Conservation (phyloP, 306 rosid species). For the Quillaja saponaria region DNA sequence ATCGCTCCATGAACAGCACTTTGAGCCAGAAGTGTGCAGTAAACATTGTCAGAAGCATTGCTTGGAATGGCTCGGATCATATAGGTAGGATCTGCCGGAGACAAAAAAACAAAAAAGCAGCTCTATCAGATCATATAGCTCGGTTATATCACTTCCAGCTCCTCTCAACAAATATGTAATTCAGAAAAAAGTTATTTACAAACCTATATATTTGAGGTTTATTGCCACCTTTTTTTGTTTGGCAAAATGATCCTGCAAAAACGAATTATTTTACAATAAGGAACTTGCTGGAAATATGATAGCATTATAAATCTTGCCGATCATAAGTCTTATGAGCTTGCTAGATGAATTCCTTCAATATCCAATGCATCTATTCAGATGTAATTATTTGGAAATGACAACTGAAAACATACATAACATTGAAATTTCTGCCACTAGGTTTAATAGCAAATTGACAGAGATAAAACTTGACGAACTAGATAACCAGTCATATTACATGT, state of each 20-base stretch:
- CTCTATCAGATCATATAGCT: no score
- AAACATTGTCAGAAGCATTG: slow-evolving; percentile 89
- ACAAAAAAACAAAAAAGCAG: slow-evolving; percentile 3
- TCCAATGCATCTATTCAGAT: no score
- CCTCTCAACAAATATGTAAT: not conserved
- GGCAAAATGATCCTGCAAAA: slow-evolving; percentile 79
- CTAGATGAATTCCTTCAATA: no score
- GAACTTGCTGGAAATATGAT: not conserved
- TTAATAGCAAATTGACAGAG: no score
- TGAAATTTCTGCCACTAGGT: no score
- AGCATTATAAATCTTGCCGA: no score
- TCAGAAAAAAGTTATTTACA: slow-evolving; percentile 8
- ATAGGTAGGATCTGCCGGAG: slow-evolving; percentile 82
- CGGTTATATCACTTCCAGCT: not conserved
- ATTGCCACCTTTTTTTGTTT: slow-evolving; percentile 42
- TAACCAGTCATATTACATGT: no score
- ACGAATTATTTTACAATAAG: slow-evolving; percentile 17
- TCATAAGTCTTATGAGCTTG: not conserved
- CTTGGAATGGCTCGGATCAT: slow-evolving; percentile 95
- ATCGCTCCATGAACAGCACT: slow-evolving; percentile 96
- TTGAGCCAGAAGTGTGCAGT: slow-evolving; percentile 91
- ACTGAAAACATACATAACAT: not conserved
- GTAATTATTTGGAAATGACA: no score
- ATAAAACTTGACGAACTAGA: no score
- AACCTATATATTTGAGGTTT: slow-evolving; percentile 93